phyloP scores from a whole-genome alignment of 179 eudicot genomes.

The Beta lomatogona region DNA sequence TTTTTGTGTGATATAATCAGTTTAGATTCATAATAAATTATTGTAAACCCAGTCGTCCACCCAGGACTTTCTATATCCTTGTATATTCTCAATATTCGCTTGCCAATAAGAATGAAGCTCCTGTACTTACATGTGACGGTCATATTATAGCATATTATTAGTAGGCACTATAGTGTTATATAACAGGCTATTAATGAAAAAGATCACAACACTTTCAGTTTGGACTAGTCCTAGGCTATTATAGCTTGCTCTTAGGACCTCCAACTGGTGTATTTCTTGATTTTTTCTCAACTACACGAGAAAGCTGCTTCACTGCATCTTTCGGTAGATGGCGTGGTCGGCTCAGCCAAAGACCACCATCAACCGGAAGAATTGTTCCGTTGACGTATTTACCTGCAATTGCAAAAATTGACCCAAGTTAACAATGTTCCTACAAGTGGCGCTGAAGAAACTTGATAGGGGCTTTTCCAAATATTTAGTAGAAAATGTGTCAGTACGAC shows the following conservation, averaged over 20 bases:
- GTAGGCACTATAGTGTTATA: no score
- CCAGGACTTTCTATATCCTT: no score
- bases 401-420: background rate
- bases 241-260: slow-evolving; percentile 79
- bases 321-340: slow-evolving; percentile 76
- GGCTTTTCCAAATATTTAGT: background rate
- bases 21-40: no score
- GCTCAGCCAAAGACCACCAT: slow-evolving; percentile 96
- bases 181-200: no score
- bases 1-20: no score
- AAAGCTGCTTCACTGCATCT: slow-evolving; percentile 75
- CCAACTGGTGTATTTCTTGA: slow-evolving; percentile 65
- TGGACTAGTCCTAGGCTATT: background rate
- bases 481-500: no score
- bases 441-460: background rate
- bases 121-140: no score
- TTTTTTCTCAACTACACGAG: slow-evolving; percentile 77
- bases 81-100: no score
- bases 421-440: background rate
- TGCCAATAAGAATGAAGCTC: no score
- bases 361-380: slow-evolving; percentile 69
- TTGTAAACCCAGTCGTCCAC: no score
- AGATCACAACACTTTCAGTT: background rate
- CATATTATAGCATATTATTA: no score
- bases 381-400: slow-evolving; percentile 79